Conservation (phyloP, 805 yeast species). For the Sungouiozyma ichnusensis region DNA sequence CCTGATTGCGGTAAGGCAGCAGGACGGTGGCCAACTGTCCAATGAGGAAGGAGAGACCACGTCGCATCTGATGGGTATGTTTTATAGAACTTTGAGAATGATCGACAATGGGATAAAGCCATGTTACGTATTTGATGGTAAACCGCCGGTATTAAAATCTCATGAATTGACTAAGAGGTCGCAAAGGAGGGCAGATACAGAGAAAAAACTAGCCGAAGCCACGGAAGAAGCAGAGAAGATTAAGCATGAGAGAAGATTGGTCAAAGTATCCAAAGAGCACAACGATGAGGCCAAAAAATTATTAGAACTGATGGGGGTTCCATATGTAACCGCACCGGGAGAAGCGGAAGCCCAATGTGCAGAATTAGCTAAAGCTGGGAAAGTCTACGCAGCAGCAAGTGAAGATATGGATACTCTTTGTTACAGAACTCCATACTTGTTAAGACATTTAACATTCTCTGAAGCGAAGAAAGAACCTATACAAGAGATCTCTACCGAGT, state of each 20-base stretch:
- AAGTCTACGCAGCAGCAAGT: constrained; percentile 93
- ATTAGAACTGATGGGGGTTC: constrained; percentile 86
- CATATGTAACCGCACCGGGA: constrained; percentile 87
- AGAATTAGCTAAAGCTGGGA: constrained; percentile 75
- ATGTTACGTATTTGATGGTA: constrained; percentile 93
- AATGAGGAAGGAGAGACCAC: constrained; percentile 86
- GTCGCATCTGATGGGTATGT: constrained; percentile 92
- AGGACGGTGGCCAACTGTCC: constrained; percentile 89
- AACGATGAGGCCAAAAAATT: constrained; percentile 87
- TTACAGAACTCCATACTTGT: constrained; percentile 70
- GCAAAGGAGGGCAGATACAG: constrained; percentile 74
- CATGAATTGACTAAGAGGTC: constrained; percentile 86
- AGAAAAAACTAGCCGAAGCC: constrained; percentile 57
- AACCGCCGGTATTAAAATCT: constrained; percentile 89
- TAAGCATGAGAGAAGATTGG: constrained; percentile 75
- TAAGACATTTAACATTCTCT: constrained; percentile 86
- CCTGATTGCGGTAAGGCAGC: constrained; percentile 90
- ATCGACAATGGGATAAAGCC: constrained; percentile 94
- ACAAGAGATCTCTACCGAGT: constrained; percentile 61
- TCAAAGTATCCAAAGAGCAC: constrained; percentile 78
- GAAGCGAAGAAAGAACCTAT: constrained; percentile 91
- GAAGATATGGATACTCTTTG: constrained; percentile 99
- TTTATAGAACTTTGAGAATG: constrained; percentile 83
- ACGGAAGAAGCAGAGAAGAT: constrained; percentile 65
- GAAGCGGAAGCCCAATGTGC: constrained; percentile 99